Conservation (phyloP, 768 basidiomycete genomes). For the Cystobasidium onofrii region DNA sequence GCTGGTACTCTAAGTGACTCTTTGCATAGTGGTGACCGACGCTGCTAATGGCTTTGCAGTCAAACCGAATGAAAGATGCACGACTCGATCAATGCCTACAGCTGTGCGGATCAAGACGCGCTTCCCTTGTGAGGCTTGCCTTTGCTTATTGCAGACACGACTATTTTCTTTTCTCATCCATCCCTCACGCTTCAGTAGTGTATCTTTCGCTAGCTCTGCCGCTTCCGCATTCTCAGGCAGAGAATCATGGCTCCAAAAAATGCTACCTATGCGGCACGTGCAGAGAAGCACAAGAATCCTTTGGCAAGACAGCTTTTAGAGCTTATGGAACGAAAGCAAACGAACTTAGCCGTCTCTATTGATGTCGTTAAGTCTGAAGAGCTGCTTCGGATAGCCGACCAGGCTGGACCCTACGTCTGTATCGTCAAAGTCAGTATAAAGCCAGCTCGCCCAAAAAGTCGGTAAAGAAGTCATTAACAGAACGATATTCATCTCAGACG, state of each 20-base stretch:
- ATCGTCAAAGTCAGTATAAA: slow-evolving; percentile 71
- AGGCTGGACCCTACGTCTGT: slow-evolving; percentile 81
- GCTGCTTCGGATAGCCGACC: slow-evolving; percentile 75
- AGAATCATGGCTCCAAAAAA: background rate
- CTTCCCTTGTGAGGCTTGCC: no score
- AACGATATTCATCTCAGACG: slow-evolving; percentile 55
- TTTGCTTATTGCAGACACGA: no score
- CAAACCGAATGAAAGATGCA: no score
- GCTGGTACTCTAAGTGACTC: background rate
- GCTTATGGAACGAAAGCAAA: slow-evolving; percentile 73
- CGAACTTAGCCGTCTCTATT: slow-evolving; percentile 90
- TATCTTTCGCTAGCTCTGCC: background rate
- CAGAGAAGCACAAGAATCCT: slow-evolving; percentile 1
- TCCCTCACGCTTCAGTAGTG: no score
- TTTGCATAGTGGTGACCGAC: background rate
- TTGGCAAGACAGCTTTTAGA: slow-evolving; percentile 65
- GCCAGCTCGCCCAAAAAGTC: background rate
- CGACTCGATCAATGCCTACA: background rate
- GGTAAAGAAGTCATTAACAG: background rate
- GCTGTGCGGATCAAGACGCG: background rate
- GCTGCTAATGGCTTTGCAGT: no score
- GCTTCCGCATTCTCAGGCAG: background rate
- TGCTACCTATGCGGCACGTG: slow-evolving; percentile 27
- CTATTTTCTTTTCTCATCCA: no score
- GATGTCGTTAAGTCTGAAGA: slow-evolving; percentile 75